Evolutionary conservation across 78 protist genomes (phyloP).

Genomic region (Tieghemostelium lacteum): DNA sequence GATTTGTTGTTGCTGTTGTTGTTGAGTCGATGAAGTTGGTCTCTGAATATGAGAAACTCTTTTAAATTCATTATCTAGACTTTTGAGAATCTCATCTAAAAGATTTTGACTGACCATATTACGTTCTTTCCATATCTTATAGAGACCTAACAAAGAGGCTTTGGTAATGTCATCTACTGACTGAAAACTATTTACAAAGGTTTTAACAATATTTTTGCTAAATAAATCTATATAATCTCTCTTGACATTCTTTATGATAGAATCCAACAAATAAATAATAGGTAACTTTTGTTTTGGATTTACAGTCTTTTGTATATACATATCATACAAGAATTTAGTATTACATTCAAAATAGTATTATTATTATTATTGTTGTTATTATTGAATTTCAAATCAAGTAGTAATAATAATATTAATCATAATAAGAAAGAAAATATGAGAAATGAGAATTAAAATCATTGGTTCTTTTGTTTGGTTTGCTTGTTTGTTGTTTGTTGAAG

Average conservation of each 20-base stretch:
- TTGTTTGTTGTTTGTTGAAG: not conserved
- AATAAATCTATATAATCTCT: constrained; percentile 6
- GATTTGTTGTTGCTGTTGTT: not conserved
- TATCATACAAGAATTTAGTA: not conserved
- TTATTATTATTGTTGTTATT: not conserved
- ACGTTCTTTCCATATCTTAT: constrained; percentile 32
- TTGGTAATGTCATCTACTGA: constrained; percentile 8
- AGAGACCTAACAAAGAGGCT: not conserved
- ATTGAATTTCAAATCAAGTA: not conserved
- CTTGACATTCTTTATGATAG: constrained; percentile 9
- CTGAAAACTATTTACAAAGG: not conserved
- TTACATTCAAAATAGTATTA: too few relatives aligned
- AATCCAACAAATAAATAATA: constrained; percentile 3
- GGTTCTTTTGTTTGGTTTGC: not conserved
- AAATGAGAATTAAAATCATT: not conserved
- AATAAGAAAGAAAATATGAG: not conserved
- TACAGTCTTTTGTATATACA: not conserved
- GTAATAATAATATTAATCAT: not conserved
- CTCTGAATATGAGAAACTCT: constrained; percentile 13
- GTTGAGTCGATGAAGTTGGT: not conserved
- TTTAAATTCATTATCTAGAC: constrained; percentile 1
- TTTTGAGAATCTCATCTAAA: not conserved
- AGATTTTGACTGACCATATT: not conserved
- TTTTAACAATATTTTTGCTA: constrained; percentile 13
- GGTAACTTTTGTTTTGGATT: not conserved